Evolutionary conservation across 805 yeast species (phyloP), one percentile per base, ranked within the genome.

Genomic region (Middelhovenomyces tepae): DNA sequence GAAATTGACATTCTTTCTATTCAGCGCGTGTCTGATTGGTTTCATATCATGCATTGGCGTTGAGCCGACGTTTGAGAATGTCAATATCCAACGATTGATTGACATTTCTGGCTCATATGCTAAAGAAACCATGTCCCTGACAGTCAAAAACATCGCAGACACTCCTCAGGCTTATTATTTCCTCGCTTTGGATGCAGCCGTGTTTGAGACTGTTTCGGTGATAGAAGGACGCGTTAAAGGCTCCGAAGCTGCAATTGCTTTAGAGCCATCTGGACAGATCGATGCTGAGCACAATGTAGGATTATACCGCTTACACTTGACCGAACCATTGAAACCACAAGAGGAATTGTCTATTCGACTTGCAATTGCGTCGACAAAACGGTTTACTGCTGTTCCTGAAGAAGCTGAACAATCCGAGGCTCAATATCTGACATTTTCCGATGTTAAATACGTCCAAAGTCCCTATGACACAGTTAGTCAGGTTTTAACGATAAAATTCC

Each of bases 91-190:
- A 9, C 73, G 83, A 44, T 53, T 66, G 6, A 48, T 84, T 22
- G 95, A 85, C 47, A 66, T 86, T 31, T 51, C 70, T 19, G 73
- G 71, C 43, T 60, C 86, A 2, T 86, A 78, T 53, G 67, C 74
- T 26, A 73, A 71, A 43, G 93, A 80, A 51, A 62, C 69, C 16
- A 58, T 66, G 38, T 55, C 67, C n/a, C 50, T 85, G 26, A 68
- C 62, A 31, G 65, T 75, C 25, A 69, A 57, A 45, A 89, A 87
- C 60, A 56, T 68, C 22, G 85, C 66, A 16, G 36, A 57, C 3
- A 57, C 56, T 23, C 80, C 91, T 5, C 64, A 62, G 36, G 49
- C 53, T 26, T 69, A 60, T 34, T 87, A 85, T 57, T 67, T 56
- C 37, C 64, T 76, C 40, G 69, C 80, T 2, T 38, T 81, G 31